Conservation (phyloP, 768 basidiomycete species). For the Podaxis sp. region DNA sequence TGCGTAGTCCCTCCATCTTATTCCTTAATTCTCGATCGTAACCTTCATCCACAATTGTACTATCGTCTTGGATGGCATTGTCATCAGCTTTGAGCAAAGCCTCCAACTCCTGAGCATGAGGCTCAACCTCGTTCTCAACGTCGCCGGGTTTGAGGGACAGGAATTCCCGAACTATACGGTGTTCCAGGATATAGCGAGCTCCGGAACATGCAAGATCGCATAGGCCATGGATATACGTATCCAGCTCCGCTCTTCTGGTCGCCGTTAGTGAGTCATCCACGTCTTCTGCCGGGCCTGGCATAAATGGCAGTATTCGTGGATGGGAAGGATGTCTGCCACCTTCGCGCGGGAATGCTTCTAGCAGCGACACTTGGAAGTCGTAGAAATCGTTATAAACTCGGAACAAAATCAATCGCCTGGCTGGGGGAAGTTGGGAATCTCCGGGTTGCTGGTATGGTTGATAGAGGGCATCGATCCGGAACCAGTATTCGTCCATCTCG, state of each 20-base stretch:
- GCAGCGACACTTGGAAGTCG: conserved; percentile 88
- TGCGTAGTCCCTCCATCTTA: conserved; percentile 45
- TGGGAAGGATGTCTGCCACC: conserved; percentile 72
- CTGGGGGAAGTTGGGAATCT: conserved; percentile 51
- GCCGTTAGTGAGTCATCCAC: conserved; percentile 85
- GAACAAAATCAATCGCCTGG: conserved; percentile 83
- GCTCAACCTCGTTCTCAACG: conserved; percentile 61
- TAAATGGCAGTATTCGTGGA: conserved; percentile 84
- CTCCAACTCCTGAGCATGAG: conserved; percentile 56
- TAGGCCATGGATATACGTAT: conserved; percentile 81
- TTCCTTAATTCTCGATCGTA: conserved; percentile 33
- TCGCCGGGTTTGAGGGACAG: conserved; percentile 85
- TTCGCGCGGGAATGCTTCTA: conserved; percentile 85
- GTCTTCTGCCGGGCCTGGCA: conserved; percentile 89
- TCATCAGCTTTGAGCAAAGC: conserved; percentile 39
- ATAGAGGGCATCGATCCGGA: conserved; percentile 86
- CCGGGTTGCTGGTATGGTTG: conserved; percentile 72
- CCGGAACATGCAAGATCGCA: conserved; percentile 64
- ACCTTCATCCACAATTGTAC: conserved; percentile 25
- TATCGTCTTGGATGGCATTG: conserved; percentile 7
- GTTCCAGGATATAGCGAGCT: conserved; percentile 77
- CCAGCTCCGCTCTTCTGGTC: conserved; percentile 75
- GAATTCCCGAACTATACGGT: conserved; percentile 77
- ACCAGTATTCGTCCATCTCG: conserved; percentile 97
- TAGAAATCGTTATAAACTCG: conserved; percentile 98